phyloP scores from a whole-genome alignment of 2,329 filamentous ascomycete species.

The Fusarium staphyleae region DNA sequence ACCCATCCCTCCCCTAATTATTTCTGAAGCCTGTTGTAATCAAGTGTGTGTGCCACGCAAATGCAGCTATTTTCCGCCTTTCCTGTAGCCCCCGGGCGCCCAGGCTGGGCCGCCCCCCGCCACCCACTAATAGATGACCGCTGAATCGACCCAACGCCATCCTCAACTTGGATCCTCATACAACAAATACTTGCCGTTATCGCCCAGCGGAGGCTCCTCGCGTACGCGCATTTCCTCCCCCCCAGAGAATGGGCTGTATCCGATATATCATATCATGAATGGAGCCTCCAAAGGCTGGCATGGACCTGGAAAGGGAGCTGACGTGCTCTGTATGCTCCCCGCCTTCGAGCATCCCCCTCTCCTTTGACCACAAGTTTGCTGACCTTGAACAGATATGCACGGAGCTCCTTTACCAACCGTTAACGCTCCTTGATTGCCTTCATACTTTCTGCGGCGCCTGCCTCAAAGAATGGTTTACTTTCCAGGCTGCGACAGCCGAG shows the following conservation, averaged over 20 bases:
- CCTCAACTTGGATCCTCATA: slow-evolving; percentile 18
- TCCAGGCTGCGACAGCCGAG: slow-evolving; percentile 70
- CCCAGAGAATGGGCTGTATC: slow-evolving; percentile 27
- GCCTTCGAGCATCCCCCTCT: slow-evolving; percentile 16
- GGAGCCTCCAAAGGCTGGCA: slow-evolving; percentile 58
- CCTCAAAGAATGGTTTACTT: slow-evolving; percentile 93
- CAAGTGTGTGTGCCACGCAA: slow-evolving; percentile 18
- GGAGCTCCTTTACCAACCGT: slow-evolving; percentile 88
- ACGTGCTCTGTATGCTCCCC: slow-evolving; percentile 78
- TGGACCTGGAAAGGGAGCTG: slow-evolving; percentile 91
- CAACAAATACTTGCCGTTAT: slow-evolving; percentile 16
- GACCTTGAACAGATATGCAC: slow-evolving; percentile 80
- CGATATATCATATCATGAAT: slow-evolving; percentile 49
- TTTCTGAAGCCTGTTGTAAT: not conserved
- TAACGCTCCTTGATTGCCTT: slow-evolving; percentile 90
- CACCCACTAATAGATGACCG: slow-evolving; percentile 33
- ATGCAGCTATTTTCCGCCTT: slow-evolving; percentile 22
- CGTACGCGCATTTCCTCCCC: slow-evolving; percentile 4
- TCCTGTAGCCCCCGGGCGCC: slow-evolving; percentile 8
- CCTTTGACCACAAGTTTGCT: slow-evolving; percentile 17
- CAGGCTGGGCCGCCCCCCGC: slow-evolving; percentile 27
- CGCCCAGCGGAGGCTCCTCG: slow-evolving; percentile 11
- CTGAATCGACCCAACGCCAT: slow-evolving; percentile 26
- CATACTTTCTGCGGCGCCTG: slow-evolving; percentile 97
- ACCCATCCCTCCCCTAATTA: too few species aligned